Conservation (phyloP, 2,329 filamentous ascomycete genomes). For the Clonostachys rhizophaga region DNA sequence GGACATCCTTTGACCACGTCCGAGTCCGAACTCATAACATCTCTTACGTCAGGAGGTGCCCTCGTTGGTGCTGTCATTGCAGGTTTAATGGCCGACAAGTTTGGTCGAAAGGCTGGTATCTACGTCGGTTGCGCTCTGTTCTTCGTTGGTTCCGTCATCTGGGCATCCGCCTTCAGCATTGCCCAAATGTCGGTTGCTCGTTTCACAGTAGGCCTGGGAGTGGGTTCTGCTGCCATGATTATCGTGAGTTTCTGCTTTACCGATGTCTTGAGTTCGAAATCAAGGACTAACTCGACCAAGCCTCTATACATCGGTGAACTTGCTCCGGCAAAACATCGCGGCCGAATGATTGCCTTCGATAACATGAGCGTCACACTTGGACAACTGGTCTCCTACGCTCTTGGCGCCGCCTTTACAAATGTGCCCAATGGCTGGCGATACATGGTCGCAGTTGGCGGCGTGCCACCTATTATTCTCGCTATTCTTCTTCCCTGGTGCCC, state of each 20-base stretch:
- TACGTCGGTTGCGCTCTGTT: conserved; percentile 17
- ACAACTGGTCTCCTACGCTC: conserved; percentile 31
- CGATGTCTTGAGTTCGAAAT: too few relatives aligned
- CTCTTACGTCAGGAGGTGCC: conserved; percentile 36
- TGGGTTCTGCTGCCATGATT: conserved; percentile 42
- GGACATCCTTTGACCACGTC: conserved; percentile 28
- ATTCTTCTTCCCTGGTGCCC: conserved; percentile 38
- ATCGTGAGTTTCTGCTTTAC: conserved; percentile 12
- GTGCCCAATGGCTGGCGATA: conserved; percentile 41
- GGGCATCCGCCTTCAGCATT: conserved; percentile 15
- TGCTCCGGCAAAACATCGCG: conserved; percentile 41
- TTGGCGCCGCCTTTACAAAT: conserved; percentile 30
- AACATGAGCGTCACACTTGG: conserved; percentile 39
- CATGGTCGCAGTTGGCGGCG: conserved; percentile 40
- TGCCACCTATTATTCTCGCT: conserved; percentile 38
- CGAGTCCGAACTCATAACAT: conserved; percentile 47
- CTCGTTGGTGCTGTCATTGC: conserved; percentile 17
- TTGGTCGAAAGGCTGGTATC: conserved; percentile 16
- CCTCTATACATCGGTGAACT: conserved; percentile 41
- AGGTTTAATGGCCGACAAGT: conserved; percentile 14
- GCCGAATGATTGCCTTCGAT: conserved; percentile 41
- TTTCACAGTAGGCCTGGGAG: conserved; percentile 41
- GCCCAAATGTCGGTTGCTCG: conserved; percentile 21
- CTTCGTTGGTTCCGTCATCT: conserved; percentile 13
- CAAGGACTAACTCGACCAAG: background rate